Evolutionary conservation across 2,329 filamentous ascomycete genomes (phyloP), one percentile per base, ranked within the genome.

Genomic region (Plenodomus lindquistii): DNA sequence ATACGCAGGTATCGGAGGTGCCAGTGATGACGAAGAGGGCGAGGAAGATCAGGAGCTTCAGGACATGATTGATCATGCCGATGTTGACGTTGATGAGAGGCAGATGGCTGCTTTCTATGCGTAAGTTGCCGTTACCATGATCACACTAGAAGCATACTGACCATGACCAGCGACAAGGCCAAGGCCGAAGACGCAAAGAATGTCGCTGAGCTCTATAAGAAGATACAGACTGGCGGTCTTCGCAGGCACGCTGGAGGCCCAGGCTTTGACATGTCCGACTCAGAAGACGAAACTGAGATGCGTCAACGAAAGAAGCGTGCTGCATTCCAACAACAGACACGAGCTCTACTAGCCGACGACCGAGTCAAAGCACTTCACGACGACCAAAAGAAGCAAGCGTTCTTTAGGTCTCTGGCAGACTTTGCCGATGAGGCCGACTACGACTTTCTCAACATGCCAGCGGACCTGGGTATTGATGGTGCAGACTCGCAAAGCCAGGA

Each of bases 1-100:
- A 72, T 99, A 97, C 70, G 93, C 92, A 34, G 94, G 94, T 4
- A 79, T 99, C 9, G 94, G 94, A 59, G 94, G 94, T 54, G 87
- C 79, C 10, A 93, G 92, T 71, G 92, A 93, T 51, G 93, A 97
- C 59, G 90, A 93, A 56, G 86, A 85, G 37, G 87, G 82, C 37
- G 87, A 86, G 46, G 88, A 91, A 50, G 85, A 89, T 48, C 85
- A 85, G 22, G 83, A 88, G 7, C 83, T 94, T 54, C 83, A 88
- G 60, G 86, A 91, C 54, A 95, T 99, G 84, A 96, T 99, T 66
- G 92, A 97, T 67, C 84, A 87, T 19, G 85, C 83, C 46, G 83
- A 85, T 24, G 86, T 93, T 55, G 81, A 88, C n/a, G 84, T 85
- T 3, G 87, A 97, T 54, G 89, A 91, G 69, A 81, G 86, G 37